These are phyloP conservation scores for Sphagnum fallax DNA, from an alignment of 228 moss, liverwort and hornwort species.

Conservation along the genomic window DNA sequence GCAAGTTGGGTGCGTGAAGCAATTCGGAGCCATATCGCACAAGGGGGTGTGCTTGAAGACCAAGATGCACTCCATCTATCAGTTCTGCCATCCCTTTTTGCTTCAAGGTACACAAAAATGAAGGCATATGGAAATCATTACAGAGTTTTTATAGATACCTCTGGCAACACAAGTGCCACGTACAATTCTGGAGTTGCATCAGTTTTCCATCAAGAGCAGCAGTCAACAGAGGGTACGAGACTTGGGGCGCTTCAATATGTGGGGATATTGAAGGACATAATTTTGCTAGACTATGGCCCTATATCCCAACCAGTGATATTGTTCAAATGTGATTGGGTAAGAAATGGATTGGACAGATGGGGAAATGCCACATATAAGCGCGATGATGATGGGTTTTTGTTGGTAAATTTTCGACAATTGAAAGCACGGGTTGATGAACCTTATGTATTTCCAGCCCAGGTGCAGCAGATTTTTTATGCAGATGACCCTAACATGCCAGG, in stretches of 20 bases:
- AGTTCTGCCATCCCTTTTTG: too few species aligned
- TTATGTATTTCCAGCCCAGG: constrained; percentile 5
- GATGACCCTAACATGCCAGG: neutral
- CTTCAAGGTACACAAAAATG: too few species aligned
- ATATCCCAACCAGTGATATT: neutral
- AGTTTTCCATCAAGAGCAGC: neutral
- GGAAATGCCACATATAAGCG: neutral
- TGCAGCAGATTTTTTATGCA: constrained; percentile 1
- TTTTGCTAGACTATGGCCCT: neutral
- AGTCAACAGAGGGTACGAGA: neutral
- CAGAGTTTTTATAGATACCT: too few species aligned
- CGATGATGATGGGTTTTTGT: neutral
- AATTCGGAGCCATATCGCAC: too few species aligned
- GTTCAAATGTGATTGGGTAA: neutral
- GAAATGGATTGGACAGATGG: neutral
- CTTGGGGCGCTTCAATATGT: neutral
- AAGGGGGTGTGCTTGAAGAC: too few species aligned
- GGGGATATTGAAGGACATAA: neutral
- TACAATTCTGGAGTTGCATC: too few species aligned
- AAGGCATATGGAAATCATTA: too few species aligned
- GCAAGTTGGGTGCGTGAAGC: too few species aligned
- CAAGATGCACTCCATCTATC: too few species aligned
- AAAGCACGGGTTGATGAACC: neutral
- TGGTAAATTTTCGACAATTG: neutral
- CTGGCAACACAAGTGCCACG: too few species aligned